A percentile compares a stretch with the other conserved stretches of the same genome.
Evolutionary conservation across 139 green algal species (phyloP).

Genomic region (Volvox africanus): DNA sequence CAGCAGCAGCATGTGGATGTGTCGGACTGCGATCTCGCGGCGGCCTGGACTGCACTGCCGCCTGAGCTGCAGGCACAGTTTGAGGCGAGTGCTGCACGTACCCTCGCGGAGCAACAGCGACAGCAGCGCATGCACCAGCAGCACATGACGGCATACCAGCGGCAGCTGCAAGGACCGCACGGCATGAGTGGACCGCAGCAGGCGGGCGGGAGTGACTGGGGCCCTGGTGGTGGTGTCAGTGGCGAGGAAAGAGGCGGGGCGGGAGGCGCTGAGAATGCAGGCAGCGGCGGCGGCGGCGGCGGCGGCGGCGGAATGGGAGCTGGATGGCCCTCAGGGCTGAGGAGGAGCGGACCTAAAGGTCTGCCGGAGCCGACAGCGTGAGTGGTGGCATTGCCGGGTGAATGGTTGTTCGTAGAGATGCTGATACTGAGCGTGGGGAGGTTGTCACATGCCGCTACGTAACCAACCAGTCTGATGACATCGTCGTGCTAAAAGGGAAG

Average conservation of each 20-base stretch:
- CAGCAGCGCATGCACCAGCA: neutral
- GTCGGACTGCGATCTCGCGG: neutral
- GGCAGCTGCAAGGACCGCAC: neutral
- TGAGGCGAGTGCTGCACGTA: neutral
- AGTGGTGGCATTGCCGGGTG: neutral
- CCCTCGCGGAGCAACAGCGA: neutral
- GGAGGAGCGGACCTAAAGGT: neutral
- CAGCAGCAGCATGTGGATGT: neutral
- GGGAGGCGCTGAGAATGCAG: neutral
- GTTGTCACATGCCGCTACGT: no score
- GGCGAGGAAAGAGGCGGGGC: neutral
- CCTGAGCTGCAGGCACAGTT: slow-evolving; percentile 4
- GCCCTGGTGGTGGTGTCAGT: neutral
- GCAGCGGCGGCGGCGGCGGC: neutral
- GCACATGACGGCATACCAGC: neutral
- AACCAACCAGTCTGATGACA: no score
- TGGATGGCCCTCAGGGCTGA: neutral
- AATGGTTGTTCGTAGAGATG: no score
- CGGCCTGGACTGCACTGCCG: neutral
- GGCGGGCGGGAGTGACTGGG: neutral
- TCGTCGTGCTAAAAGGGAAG: no score
- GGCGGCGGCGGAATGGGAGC: neutral
- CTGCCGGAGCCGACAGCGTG: neutral
- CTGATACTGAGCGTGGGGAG: no score
- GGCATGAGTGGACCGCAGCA: neutral